Conservation (phyloP, 2,329 filamentous ascomycete genomes). For the Didymella exigua region DNA sequence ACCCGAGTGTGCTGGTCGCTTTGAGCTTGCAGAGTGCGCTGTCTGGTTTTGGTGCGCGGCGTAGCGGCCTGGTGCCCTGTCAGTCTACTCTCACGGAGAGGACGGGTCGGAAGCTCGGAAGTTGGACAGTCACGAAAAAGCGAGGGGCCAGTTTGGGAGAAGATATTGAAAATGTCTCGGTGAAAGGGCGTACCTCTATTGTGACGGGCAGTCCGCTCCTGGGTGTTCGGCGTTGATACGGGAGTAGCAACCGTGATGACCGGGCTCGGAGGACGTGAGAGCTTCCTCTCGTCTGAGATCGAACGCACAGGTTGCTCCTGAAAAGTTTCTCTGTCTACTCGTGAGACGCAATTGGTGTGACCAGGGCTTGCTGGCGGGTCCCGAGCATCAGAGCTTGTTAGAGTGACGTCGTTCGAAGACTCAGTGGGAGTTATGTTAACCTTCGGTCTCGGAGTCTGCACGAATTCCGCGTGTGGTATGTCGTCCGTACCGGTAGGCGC, state of each 20-base stretch:
- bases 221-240: background rate
- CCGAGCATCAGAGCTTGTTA: background rate
- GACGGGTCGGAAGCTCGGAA: background rate
- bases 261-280: background rate
- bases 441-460: background rate
- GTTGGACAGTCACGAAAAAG: background rate
- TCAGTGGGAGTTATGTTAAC: background rate
- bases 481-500: background rate
- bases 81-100: constrained; percentile 4
- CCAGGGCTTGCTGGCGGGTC: constrained; percentile 2
- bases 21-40: background rate
- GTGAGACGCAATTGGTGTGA: background rate
- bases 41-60: constrained; percentile 5
- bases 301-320: background rate
- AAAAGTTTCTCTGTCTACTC: background rate
- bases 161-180: background rate
- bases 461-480: constrained; percentile 11
- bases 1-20: background rate
- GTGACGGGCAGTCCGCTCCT: constrained; percentile 9
- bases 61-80: constrained; percentile 22
- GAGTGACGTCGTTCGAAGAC: background rate
- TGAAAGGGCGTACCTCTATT: constrained; percentile 6
- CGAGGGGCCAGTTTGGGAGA: background rate
- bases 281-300: background rate
- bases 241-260: constrained; percentile 4